Conservation (phyloP, 2,329 filamentous ascomycete species). For the Thielaviopsis euricoi region DNA sequence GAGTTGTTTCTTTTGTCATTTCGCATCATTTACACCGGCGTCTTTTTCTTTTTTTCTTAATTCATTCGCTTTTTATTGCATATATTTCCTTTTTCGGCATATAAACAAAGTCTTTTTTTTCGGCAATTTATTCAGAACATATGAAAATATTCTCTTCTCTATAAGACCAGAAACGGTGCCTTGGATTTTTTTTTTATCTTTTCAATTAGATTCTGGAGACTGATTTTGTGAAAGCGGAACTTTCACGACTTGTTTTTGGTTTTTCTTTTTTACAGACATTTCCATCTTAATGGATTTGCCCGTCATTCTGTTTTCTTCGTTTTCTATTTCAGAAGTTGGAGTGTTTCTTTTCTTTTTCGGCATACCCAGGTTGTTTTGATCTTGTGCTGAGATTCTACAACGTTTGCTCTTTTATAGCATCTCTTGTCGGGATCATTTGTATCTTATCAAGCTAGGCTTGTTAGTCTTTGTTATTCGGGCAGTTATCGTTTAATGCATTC, state of each 20-base stretch:
- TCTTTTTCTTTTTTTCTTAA: background rate
- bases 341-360: background rate
- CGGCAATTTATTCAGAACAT: background rate
- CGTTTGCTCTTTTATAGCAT: background rate
- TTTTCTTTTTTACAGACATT: background rate
- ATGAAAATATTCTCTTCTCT: background rate
- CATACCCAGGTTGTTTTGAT: too few relatives aligned
- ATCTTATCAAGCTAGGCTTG: background rate
- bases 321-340: background rate
- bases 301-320: background rate
- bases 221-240: background rate
- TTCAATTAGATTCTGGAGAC: background rate
- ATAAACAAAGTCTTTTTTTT: background rate
- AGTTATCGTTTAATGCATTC: background rate
- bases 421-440: background rate
- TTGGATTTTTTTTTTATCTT: background rate
- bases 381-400: background rate
- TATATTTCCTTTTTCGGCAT: background rate
- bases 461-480: background rate
- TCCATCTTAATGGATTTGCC: too few relatives aligned
- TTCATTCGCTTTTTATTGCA: background rate
- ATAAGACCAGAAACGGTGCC: background rate
- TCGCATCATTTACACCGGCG: background rate
- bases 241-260: background rate
- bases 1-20: background rate